phyloP scores from a whole-genome alignment of 176 grass and related monocot genomes.

The Themeda triandra region DNA sequence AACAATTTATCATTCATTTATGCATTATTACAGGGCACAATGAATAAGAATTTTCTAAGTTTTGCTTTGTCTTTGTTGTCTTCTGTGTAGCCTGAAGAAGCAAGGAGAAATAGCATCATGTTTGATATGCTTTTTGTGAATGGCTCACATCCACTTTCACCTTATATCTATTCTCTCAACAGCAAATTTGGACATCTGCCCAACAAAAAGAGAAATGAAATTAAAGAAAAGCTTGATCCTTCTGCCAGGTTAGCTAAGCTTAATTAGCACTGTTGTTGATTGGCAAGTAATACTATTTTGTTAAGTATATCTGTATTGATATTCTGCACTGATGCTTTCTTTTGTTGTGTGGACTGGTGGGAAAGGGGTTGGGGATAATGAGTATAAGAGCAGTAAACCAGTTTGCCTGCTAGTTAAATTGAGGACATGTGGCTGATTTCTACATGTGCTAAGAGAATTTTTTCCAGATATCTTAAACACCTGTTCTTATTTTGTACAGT shows the following conservation, averaged over 20 bases:
- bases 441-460: not conserved
- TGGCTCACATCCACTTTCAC: constrained; percentile 81
- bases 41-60: constrained; percentile 11
- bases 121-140: constrained; percentile 97
- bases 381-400: not conserved
- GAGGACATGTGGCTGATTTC: not conserved
- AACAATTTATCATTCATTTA: constrained; percentile 12
- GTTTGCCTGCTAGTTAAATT: not conserved
- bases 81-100: constrained; percentile 82
- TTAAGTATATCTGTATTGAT: not conserved
- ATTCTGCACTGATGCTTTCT: not conserved
- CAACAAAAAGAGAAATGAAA: constrained; percentile 52
- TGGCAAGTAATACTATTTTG: constrained; percentile 1
- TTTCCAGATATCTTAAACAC: constrained; percentile 16
- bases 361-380: not conserved
- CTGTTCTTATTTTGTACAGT: constrained; percentile 49
- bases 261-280: constrained; percentile 14
- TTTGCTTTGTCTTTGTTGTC: constrained; percentile 24
- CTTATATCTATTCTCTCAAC: constrained; percentile 88
- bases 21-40: constrained; percentile 11
- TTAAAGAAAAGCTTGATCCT: constrained; percentile 89
- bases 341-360: not conserved
- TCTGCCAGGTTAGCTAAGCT: constrained; percentile 67
- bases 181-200: constrained; percentile 76
- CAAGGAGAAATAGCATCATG: constrained; percentile 84